Evolutionary conservation across 345 rosid species (phyloP), one percentile per base, ranked within the genome.

Genomic region (Hirschfeldia incana): DNA sequence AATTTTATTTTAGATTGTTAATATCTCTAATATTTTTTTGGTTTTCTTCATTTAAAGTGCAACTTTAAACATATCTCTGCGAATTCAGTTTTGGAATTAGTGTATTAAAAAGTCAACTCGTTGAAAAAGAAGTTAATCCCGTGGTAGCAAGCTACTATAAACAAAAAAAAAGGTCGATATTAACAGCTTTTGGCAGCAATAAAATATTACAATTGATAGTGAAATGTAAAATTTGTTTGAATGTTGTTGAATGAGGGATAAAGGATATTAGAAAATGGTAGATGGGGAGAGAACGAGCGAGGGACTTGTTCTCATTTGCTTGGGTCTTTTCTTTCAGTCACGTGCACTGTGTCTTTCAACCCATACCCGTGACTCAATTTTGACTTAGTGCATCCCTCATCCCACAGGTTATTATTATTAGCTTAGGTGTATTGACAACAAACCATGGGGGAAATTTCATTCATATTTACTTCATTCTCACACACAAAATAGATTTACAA

Each of bases 311-410:
- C 36, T 72, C 51, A 65, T 78, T 65, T 78, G 77, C 72, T 78
- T 78, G 82, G 74, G 57, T 60, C 65, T 72, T 44, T 68, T 61
- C 69, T 51, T 59, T 16, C 36, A 68, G 70, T 66, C 82, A 79
- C 73, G 82, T 79, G 75, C 65, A 15, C 13, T 42, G 11, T 66
- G 68, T 16, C 44, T 65, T 59, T 71, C 70, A 74, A 46, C 44
- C 70, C 78, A 61, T 62, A 16, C 82, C 82, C 78, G 82, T 79
- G 82, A 79, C 82, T 67, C 69, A 7, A 21, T 65, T 65, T 65
- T 17, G n/a, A 65, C 67, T 21, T 21, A 21, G 21, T 21, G 21
- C 21, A 21, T 21, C 21, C 21, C 21, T 21, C 21, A 21, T 21
- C 21, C 21, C 21, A 21, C 21, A 21, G 21, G 21, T 21, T 21